These are phyloP conservation scores for Sporothrix globosa DNA, from an alignment of 2,329 filamentous ascomycete species.

Conservation along the genomic window DNA sequence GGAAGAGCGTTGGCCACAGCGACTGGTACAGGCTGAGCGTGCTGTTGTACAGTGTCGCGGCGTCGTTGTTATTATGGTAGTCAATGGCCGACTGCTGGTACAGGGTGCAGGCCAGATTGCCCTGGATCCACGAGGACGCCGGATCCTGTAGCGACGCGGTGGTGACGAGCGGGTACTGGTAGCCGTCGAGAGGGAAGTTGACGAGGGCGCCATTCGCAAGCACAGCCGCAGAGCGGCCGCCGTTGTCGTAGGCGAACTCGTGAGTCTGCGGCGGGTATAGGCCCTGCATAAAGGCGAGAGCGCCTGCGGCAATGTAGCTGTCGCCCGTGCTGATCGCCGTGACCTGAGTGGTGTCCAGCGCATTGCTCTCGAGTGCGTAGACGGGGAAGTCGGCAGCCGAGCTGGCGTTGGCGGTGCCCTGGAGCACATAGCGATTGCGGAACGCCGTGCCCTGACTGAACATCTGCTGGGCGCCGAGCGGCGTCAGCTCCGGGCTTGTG, in stretches of 20 bases:
- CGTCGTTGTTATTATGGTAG: conserved; percentile 38
- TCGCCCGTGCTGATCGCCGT: conserved; percentile 48
- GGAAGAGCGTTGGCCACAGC: conserved; percentile 48
- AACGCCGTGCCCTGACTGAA: conserved; percentile 53
- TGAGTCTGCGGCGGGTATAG: conserved; percentile 72
- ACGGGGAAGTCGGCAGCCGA: conserved; percentile 45
- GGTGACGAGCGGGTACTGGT: conserved; percentile 73
- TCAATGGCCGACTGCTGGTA: conserved; percentile 44
- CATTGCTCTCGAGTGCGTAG: conserved; percentile 47
- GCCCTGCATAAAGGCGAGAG: conserved; percentile 78
- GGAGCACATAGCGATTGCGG: conserved; percentile 53
- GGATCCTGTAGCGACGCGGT: conserved; percentile 43
- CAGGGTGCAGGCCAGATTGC: conserved; percentile 46
- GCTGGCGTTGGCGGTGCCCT: conserved; percentile 36
- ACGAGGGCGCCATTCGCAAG: conserved; percentile 54
- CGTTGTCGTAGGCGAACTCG: conserved; percentile 46
- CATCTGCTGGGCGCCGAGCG: conserved; percentile 58
- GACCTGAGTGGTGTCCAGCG: conserved; percentile 56
- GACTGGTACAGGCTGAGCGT: conserved; percentile 48
- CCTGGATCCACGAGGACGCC: conserved; percentile 51
- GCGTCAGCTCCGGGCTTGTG: conserved; percentile 49
- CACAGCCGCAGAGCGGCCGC: conserved; percentile 39
- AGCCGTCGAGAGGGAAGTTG: conserved; percentile 71
- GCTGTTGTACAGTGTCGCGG: conserved; percentile 36
- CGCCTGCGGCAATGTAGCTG: conserved; percentile 64